These are phyloP conservation scores for Echria macrotheca DNA, from an alignment of 495 filamentous ascomycete genomes.

Conservation along the genomic window DNA sequence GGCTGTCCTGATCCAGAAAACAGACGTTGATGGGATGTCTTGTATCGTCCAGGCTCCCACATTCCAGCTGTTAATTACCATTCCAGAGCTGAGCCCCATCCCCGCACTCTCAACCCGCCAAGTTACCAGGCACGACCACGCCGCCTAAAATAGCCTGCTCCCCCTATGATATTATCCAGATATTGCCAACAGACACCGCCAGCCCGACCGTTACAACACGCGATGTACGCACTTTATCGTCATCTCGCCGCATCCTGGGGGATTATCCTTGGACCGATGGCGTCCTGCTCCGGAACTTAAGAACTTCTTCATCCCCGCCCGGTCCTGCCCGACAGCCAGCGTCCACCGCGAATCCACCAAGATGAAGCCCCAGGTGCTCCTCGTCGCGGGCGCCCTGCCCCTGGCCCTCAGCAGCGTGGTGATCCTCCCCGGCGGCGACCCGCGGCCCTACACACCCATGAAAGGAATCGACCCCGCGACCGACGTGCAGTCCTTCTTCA, in stretches of 20 bases:
- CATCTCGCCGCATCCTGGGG: neutral
- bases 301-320: neutral
- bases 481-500: slow-evolving; percentile 14
- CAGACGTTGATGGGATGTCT: too few relatives aligned
- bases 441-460: slow-evolving; percentile 15
- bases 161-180: neutral
- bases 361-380: slow-evolving; percentile 8
- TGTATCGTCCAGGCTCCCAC: too few relatives aligned
- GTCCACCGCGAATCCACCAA: neutral
- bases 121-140: neutral
- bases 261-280: neutral
- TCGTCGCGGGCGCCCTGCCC: neutral
- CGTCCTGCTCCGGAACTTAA: neutral
- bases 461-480: slow-evolving; percentile 1
- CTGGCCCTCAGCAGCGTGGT: slow-evolving; percentile 11
- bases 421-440: slow-evolving; percentile 25
- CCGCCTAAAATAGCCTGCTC: neutral
- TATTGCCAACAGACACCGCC: neutral
- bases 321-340: neutral
- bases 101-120: neutral
- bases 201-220: neutral
- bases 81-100: neutral
- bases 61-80: too few relatives aligned
- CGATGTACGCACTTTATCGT: neutral
- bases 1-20: too few relatives aligned